phyloP scores from a whole-genome alignment of 2,329 filamentous ascomycete genomes.

The Diaporthe vexans region DNA sequence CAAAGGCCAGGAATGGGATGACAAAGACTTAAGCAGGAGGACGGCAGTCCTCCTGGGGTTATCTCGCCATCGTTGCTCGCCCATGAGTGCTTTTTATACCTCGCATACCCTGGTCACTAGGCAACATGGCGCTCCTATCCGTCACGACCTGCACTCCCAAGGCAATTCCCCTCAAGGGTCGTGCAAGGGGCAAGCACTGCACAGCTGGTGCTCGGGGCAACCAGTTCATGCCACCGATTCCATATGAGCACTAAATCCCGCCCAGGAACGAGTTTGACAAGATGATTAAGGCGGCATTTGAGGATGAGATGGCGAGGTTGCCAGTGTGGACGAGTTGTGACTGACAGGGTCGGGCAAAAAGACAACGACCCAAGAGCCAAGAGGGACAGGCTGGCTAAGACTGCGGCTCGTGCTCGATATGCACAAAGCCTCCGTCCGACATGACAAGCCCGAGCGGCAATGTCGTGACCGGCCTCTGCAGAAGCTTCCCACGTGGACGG shows the following conservation, averaged over 20 bases:
- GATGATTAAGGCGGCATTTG: slow-evolving; percentile 18
- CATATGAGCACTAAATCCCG: not conserved
- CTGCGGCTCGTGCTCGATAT: slow-evolving; percentile 12
- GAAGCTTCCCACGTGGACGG: not conserved
- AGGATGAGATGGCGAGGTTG: slow-evolving; percentile 11
- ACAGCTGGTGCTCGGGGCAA: not conserved
- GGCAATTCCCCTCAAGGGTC: too few species aligned
- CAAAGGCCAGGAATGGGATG: too few species aligned
- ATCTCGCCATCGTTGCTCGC: too few species aligned
- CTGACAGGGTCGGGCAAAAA: not conserved
- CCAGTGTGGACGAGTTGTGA: not conserved
- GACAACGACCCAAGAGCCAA: not conserved
- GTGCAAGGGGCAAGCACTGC: not conserved
- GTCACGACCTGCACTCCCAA: too few species aligned
- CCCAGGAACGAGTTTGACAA: not conserved
- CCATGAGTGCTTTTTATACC: too few species aligned
- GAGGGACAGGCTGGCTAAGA: not conserved
- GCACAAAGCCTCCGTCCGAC: slow-evolving; percentile 13
- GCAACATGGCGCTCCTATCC: too few species aligned
- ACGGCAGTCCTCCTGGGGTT: too few species aligned
- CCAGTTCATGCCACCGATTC: not conserved
- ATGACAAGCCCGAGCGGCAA: slow-evolving; percentile 1
- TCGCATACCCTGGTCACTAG: not conserved
- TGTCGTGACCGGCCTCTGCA: slow-evolving; percentile 13
- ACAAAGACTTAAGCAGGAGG: too few species aligned